Base-by-base conservation (phyloP, 2,329 filamentous ascomycete species). In the Corniculantispora saksenae region DNA sequence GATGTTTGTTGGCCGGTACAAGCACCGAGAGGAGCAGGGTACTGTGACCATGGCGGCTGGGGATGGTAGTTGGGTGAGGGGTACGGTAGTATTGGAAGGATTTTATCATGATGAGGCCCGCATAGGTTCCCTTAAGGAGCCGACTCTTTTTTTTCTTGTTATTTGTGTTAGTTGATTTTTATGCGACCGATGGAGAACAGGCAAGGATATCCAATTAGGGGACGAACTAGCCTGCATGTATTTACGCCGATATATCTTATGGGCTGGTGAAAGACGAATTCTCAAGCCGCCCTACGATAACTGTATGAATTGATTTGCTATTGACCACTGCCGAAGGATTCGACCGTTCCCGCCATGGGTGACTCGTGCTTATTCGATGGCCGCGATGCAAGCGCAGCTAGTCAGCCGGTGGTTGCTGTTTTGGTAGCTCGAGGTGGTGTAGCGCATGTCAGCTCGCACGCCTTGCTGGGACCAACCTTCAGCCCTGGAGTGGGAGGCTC, bases 221-320 rank as follows among this genome's bases (percentile, higher is more conserved):
- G 51, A 55, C 15, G 40, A 48, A 43, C n/a, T 23, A 27, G 38
- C 27, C 17, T 55, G 60, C n/a, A 55, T 62, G 35, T 62, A 62
- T 35, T 32, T 45, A 62, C 50, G 38, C 25, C 15, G 50, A 56
- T 23, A 40, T 63, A 57, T 38, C 38, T 45, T 29, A 50, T 40
- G 50, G 53, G 27, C 17, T 29, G 38, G 40, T 15, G 27, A 48
- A 15, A 17, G 61, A n/a, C 25, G 12, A 40, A 13, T 19, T 32
- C 15, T 23, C 35, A 17, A 35, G 17, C 21, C 19, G 7, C n/a
- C 38, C 15, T 17, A 55, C 15, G 29, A 47, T 38, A 55, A n/a
- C 9, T 62, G 38, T 48, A 55, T 62, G 50, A 62, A 62, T 25
- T 47, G 38, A 62, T 48, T 62, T 56, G 17, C 43, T 40, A 29